phyloP scores from a whole-genome alignment of 228 moss, liverwort and hornwort species.

The Sphagnum fallax region DNA sequence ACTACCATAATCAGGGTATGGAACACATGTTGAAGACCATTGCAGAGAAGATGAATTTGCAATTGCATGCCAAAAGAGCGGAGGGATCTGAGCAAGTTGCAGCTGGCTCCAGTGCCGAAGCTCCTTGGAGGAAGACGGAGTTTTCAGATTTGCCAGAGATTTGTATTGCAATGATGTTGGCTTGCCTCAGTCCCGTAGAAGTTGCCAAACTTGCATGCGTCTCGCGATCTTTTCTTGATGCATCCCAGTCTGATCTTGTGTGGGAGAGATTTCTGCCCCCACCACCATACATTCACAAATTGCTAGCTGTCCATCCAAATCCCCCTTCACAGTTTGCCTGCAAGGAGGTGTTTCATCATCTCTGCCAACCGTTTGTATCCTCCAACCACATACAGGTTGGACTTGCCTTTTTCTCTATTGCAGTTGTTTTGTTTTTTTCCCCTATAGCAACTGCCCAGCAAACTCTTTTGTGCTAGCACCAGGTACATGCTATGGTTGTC shows the following conservation, averaged over 20 bases:
- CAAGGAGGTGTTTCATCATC: slow-evolving; percentile 27
- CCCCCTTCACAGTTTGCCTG: slow-evolving; percentile 11
- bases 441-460: not conserved
- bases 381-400: slow-evolving; percentile 17
- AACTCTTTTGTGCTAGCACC: too few relatives aligned
- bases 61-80: too few relatives aligned
- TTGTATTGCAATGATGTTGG: slow-evolving; percentile 23
- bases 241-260: slow-evolving; percentile 27
- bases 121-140: not conserved
- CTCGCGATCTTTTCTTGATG: slow-evolving; percentile 21
- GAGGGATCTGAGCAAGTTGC: too few relatives aligned
- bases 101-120: not conserved
- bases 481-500: too few relatives aligned
- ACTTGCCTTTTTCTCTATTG: not conserved
- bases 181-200: slow-evolving; percentile 22
- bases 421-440: not conserved
- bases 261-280: slow-evolving; percentile 34
- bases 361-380: slow-evolving; percentile 22
- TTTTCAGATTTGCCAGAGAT: slow-evolving; percentile 31
- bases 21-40: too few relatives aligned
- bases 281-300: slow-evolving; percentile 9
- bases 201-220: slow-evolving; percentile 32
- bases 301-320: not conserved
- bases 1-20: too few relatives aligned
- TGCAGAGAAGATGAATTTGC: too few relatives aligned